Percentiles rank a stretch among this genome's conserved stretches.
Evolutionary conservation across 331 rosid species (phyloP).

Genomic region (Prunus yedoensis): DNA sequence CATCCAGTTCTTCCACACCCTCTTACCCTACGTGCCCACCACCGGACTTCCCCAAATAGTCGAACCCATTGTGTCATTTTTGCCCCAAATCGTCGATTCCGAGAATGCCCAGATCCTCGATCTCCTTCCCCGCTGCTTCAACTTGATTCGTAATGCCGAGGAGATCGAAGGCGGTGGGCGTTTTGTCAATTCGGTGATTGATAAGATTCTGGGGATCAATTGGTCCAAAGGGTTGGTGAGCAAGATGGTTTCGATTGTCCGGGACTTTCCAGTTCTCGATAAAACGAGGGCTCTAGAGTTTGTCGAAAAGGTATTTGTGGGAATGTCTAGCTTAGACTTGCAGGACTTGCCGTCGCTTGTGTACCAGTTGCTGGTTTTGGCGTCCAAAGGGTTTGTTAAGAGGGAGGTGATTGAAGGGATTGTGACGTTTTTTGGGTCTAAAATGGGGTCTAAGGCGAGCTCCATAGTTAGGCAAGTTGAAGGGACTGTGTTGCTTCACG

Average conservation of each 20-base stretch:
- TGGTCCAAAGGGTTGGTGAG: constrained; percentile 39
- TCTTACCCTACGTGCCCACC: constrained; percentile 17
- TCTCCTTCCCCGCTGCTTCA: constrained; percentile 33
- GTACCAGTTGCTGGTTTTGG: constrained; percentile 40
- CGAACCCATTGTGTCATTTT: constrained; percentile 25
- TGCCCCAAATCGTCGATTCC: constrained; percentile 24
- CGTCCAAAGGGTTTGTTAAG: constrained; percentile 41
- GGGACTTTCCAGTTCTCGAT: constrained; percentile 33
- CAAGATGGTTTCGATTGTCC: constrained; percentile 35
- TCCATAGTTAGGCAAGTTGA: constrained; percentile 42
- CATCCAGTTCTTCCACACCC: constrained; percentile 29
- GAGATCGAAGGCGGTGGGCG: constrained; percentile 11
- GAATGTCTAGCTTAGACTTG: constrained; percentile 33
- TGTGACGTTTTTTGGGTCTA: constrained; percentile 39
- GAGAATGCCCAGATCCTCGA: constrained; percentile 40
- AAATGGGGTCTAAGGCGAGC: constrained; percentile 24
- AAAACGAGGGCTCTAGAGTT: constrained; percentile 34
- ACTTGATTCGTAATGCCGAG: constrained; percentile 12
- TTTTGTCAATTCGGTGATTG: constrained; percentile 11
- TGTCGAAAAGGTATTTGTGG: constrained; percentile 32
- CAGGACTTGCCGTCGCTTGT: constrained; percentile 48
- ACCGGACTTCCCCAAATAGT: constrained; percentile 10
- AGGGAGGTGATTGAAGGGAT: constrained; percentile 40
- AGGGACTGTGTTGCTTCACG: constrained; percentile 44
- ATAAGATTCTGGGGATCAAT: constrained; percentile 22